Conservation (phyloP, 2,329 filamentous ascomycete species). For the Macrophomina pseudophaseolina region DNA sequence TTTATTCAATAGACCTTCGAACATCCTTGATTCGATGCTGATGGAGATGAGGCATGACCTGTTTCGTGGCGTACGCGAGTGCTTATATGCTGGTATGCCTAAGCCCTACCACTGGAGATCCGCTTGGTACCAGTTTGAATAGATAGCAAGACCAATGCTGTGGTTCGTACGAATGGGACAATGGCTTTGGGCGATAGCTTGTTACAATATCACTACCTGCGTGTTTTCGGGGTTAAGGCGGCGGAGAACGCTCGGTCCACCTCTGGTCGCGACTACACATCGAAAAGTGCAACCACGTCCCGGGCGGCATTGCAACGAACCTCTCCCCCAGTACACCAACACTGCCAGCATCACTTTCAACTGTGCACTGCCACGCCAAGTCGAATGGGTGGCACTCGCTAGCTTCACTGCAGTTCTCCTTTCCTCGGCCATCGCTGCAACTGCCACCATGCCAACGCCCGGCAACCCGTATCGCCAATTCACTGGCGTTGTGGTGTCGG, state of each 20-base stretch:
- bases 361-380: neutral
- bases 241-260: conserved; percentile 4
- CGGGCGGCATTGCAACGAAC: neutral
- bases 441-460: conserved; percentile 17
- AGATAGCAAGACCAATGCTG: too few relatives aligned
- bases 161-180: too few relatives aligned
- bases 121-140: too few relatives aligned
- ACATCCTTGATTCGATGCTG: neutral
- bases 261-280: neutral
- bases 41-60: neutral
- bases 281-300: conserved; percentile 19
- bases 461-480: conserved; percentile 34
- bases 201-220: too few relatives aligned
- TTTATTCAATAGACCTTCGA: conserved; percentile 3
- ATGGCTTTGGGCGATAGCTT: too few relatives aligned
- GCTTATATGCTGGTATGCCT: neutral
- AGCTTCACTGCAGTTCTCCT: neutral
- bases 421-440: neutral
- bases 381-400: neutral
- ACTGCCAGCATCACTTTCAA: neutral
- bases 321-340: neutral
- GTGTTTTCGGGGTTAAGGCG: neutral
- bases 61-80: neutral
- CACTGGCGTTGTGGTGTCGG: conserved; percentile 73
- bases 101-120: too few relatives aligned